A percentile compares a stretch with the other conserved stretches of the same genome.
Evolutionary conservation across 768 basidiomycete genomes (phyloP).

Genomic region (Rhizopogon roseolus): DNA sequence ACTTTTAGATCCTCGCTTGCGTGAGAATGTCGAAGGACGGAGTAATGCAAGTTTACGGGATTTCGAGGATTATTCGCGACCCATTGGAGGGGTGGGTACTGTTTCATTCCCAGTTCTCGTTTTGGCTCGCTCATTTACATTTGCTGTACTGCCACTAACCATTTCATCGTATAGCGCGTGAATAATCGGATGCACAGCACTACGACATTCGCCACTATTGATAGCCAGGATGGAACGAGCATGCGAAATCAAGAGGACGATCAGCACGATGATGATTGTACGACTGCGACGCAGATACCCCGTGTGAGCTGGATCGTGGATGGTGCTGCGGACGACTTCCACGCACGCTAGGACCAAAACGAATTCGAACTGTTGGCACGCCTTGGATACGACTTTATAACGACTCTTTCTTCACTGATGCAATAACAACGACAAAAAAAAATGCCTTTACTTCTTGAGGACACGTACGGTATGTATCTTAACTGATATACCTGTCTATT

Average conservation of each 20-base stretch:
- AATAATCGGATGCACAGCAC: slow-evolving; percentile 27
- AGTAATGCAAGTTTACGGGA: slow-evolving; percentile 25
- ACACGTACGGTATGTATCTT: slow-evolving; percentile 5
- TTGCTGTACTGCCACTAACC: not conserved
- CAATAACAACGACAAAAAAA: not conserved
- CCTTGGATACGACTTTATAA: not conserved
- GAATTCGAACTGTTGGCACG: not conserved
- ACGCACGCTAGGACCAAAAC: not conserved
- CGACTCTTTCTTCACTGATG: not conserved
- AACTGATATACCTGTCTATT: not conserved
- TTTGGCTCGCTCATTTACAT: not conserved
- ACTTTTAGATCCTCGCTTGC: slow-evolving; percentile 25
- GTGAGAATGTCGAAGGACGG: slow-evolving; percentile 9
- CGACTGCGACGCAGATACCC: not conserved
- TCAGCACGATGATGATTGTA: slow-evolving; percentile 8
- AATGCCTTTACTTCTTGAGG: not conserved
- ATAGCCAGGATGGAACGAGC: slow-evolving; percentile 13
- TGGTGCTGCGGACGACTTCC: not conserved
- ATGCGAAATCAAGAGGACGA: not conserved
- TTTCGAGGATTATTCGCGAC: slow-evolving; percentile 29
- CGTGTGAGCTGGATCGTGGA: slow-evolving; percentile 10
- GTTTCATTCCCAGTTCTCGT: not conserved
- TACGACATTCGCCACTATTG: slow-evolving; percentile 27
- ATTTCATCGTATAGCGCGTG: slow-evolving; percentile 14
- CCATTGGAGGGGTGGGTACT: slow-evolving; percentile 24